These are phyloP conservation scores for Termitomyces sp. DNA, from an alignment of 768 basidiomycete species.

Conservation along the genomic window DNA sequence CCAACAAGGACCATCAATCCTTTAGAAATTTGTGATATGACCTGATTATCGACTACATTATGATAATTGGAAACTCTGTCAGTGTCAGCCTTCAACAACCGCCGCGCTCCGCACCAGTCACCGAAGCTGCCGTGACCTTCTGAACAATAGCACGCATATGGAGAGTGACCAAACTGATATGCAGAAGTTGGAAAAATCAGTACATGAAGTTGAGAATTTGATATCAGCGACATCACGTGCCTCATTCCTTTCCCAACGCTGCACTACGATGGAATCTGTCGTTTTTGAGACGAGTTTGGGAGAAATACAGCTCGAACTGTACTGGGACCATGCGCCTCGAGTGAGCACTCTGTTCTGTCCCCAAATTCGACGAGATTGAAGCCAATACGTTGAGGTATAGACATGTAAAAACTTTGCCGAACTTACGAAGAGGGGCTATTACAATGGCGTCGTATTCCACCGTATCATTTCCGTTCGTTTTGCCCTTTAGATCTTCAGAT, in stretches of 20 bases:
- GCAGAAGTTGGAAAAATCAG: neutral
- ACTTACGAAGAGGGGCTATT: constrained; percentile 87
- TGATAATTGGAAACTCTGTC: neutral
- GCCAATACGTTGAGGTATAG: constrained; percentile 32
- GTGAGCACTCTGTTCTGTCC: constrained; percentile 32
- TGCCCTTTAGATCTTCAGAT: neutral
- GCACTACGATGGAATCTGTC: constrained; percentile 44
- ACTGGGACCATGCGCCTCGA: constrained; percentile 84
- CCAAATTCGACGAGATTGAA: constrained; percentile 12
- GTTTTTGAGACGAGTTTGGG: constrained; percentile 80
- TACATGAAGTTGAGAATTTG: neutral
- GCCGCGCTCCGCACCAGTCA: constrained; percentile 46
- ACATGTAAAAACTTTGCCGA: constrained; percentile 96
- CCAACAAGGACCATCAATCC: constrained; percentile 91
- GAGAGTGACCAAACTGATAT: neutral
- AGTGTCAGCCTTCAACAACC: neutral
- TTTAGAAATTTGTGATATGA: constrained; percentile 75
- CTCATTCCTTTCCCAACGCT: neutral
- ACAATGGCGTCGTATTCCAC: constrained; percentile 87
- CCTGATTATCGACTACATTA: constrained; percentile 66
- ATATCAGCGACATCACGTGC: constrained; percentile 6
- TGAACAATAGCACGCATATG: constrained; percentile 85
- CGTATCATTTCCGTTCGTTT: constrained; percentile 75
- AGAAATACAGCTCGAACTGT: constrained; percentile 86
- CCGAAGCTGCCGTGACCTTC: constrained; percentile 79